Evolutionary conservation across 192 early-diverging fungal genomes (phyloP), one percentile per base, ranked within the genome.

Genomic region (Phycomyces blakesleeanus): DNA sequence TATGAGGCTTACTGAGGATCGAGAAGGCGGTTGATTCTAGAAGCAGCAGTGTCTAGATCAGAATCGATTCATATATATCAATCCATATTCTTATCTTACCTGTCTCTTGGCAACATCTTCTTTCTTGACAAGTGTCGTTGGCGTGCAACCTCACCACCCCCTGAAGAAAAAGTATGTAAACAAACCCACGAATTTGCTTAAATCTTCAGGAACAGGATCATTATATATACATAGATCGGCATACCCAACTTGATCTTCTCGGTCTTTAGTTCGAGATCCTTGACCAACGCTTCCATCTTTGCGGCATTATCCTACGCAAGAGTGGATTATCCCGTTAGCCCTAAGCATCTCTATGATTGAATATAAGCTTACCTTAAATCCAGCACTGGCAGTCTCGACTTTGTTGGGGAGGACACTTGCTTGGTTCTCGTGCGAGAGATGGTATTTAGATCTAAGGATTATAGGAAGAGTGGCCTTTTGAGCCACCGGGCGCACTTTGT

Each of bases 91-190:
- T 20, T 22, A 10, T 41, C 25, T 56, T 76, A 80, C 81, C 95
- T 83, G 66, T 98, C 93, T 61, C 96, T 86, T 24, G 94, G 93
- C 42, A 98, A 79, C 54, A 98, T 75, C 82, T 98, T 98, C 34
- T 89, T 87, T 24, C 92, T 85, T 6, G 73, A 73, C 22, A 94
- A 62, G 76, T 98, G 96, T 61, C 93, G 83, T 53, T 90, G 81
- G 27, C 96, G 81, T 38, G 94, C 89, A 18, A 77, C 83, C 55
- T 87, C 83, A 55, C 91, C 92, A 63, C 96, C 96, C 44, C 96
- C 91, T 92, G 66, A 50, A 29, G 29, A 8, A 40, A 12, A 20
- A 14, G 6, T 26, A 8, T 15, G 25, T 38, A 52, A 25, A 65
- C 27, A 10, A 15, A 25, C 14, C 39, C 51, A 24, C 51, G 14